Base-by-base conservation (phyloP, 495 filamentous ascomycete genomes). In the Aspergillus affinis region DNA sequence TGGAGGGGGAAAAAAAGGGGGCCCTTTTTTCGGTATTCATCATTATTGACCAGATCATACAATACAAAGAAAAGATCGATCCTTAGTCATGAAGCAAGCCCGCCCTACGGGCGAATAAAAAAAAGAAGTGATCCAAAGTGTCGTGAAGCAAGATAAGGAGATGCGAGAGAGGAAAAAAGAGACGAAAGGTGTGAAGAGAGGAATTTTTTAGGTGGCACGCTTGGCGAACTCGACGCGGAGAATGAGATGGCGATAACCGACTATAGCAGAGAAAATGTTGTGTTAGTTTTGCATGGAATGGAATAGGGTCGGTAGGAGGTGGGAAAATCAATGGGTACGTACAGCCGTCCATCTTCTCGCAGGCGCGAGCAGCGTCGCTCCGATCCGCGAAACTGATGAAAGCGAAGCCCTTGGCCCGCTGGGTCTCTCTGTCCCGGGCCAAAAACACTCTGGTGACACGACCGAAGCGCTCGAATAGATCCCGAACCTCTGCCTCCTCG, bases 301-400 rank as follows among this genome's bases (percentile, higher is more conserved):
- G 12, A 9, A 18, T 7, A 7, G 20, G 50, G n/a, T n/a, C n/a
- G n/a, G n/a, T n/a, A 54, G 32, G 27, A 54, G 59, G 48, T 30
- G 10, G 32, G 26, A 19, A 26, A 36, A 12, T 41, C 45, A 60
- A 61, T 21, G 23, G 58, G 61, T 61, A 82, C 86, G 72, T 81
- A 89, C 86, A 97, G 64, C 95, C 95, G 78, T 98, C 94, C 88
- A 98, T 90, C 82, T 96, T 98, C 78, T 90, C 88, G 77, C 93
- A 97, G 8, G 94, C 94, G 76, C 86, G 89, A 58, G 89, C 86
- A 57, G 94, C 94, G 76, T 98, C 95, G 59, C 78, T 74, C 64
- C 93, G 84, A 63, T 98, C 94, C 52, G 86, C 87, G 75, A 92
- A 98, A 73, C 90, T 95, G 78, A 98, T 96, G 73, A 98, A 98